phyloP scores from a whole-genome alignment of 805 yeast genomes.

The Candida rishiriensis region DNA sequence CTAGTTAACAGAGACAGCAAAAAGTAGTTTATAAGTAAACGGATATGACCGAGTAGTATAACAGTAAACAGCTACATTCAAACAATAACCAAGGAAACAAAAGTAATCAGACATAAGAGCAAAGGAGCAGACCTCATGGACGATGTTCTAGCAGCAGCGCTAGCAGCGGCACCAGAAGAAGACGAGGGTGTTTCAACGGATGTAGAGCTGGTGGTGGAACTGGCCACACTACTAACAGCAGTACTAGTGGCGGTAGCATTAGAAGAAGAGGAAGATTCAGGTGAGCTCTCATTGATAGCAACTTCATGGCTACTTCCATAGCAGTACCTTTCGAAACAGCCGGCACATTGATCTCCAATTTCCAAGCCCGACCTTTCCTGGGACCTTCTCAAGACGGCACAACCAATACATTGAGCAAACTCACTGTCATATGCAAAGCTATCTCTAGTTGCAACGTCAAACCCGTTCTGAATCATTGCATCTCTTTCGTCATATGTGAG shows the following conservation, averaged over 20 bases:
- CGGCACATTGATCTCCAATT: conserved; percentile 57
- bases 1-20: too few relatives aligned
- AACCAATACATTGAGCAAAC: conserved; percentile 71
- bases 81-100: too few relatives aligned
- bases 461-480: conserved; percentile 66
- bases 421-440: conserved; percentile 57
- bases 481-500: conserved; percentile 54
- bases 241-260: neutral
- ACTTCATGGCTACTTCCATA: conserved; percentile 24
- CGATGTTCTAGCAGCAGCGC: too few relatives aligned
- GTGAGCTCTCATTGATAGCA: conserved; percentile 1
- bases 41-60: too few relatives aligned
- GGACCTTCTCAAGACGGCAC: conserved; percentile 75
- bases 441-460: conserved; percentile 55
- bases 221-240: too few relatives aligned
- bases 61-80: too few relatives aligned
- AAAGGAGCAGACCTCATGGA: too few relatives aligned
- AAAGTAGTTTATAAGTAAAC: too few relatives aligned
- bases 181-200: too few relatives aligned
- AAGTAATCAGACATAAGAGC: too few relatives aligned
- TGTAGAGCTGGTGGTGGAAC: too few relatives aligned
- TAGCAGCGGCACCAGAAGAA: too few relatives aligned
- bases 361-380: conserved; percentile 57
- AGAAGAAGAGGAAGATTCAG: neutral
- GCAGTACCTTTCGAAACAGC: conserved; percentile 69